Base-by-base conservation (phyloP, 106 monocot genomes). In the Phalaenopsis equestris region DNA sequence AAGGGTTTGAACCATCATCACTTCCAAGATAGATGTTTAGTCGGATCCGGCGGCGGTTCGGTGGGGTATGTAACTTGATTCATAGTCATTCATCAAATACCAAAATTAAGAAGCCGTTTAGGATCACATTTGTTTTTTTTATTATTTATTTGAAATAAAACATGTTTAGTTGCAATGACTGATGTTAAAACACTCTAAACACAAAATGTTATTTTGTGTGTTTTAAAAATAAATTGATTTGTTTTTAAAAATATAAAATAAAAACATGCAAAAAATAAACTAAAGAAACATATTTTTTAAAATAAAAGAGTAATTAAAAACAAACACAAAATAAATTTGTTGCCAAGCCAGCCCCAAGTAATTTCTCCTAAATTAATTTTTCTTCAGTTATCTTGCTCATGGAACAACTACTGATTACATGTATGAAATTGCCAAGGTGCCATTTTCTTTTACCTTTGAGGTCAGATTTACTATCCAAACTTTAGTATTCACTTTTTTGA, bases 321-420 rank as follows among this genome's bases (percentile, higher is more conserved):
- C 30, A 0, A 30, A 30, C 30, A 30, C 30, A 30, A 30, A 30
- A 30, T 30, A 30, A 30, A 0, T 30, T 30, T 30, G 0, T 30
- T 30, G 30, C 30, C 30, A 30, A 30, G 30, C 30, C 0, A 30
- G 30, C 30, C 30, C 6, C 30, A 49, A 48, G 46, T 14, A 14
- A 1, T 76, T 23, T 49, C 11, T 72, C 45, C 41, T 49, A 47
- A 47, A 17, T 41, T 17, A 41, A 67, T 75, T 84, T 81, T 45
- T 17, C 4, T 18, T 82, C 85, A 99, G 98, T 81, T 99, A 99
- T 79, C 87, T 98, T 65, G 98, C 98, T 21, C 98, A 99, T 86
- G 98, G 98, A 46, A 99, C 98, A 15, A 86, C 98, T 21, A 99
- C 98, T 19, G 94, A 99, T 79, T 99, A 99, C 80, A 94, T 99